phyloP scores from a whole-genome alignment of 2,329 filamentous ascomycete species.

The Beauveria sp. region DNA sequence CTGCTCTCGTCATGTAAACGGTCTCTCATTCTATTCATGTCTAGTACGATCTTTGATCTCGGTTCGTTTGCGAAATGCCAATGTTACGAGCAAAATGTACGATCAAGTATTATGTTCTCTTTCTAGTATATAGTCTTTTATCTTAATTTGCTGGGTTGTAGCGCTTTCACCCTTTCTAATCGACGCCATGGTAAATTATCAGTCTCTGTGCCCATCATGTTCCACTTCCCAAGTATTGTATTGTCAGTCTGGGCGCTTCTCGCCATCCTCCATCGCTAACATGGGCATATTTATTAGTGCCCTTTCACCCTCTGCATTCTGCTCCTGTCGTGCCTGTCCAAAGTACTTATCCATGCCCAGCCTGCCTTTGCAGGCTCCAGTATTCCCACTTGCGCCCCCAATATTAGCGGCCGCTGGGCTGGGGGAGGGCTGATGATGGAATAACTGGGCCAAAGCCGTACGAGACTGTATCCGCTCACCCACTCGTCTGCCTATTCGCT shows the following conservation, averaged over 20 bases:
- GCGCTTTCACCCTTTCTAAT: neutral
- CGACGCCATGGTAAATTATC: neutral
- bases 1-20: conserved; percentile 9
- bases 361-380: neutral
- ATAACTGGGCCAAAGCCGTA: conserved; percentile 3
- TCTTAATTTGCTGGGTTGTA: neutral
- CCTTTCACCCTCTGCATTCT: too few species aligned
- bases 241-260: too few species aligned
- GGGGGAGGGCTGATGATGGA: neutral
- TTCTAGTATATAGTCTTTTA: conserved; percentile 7
- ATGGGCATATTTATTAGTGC: too few species aligned
- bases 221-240: neutral
- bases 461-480: neutral
- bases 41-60: neutral
- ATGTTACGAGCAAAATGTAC: conserved; percentile 6
- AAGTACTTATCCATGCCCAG: too few species aligned
- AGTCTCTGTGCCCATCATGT: neutral
- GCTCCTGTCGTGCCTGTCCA: too few species aligned
- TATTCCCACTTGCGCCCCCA: neutral
- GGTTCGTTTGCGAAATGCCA: neutral
- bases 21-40: neutral
- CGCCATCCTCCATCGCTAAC: too few species aligned
- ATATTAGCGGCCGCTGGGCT: neutral
- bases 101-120: conserved; percentile 1
- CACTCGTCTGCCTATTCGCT: neutral